Evolutionary conservation across 2,329 filamentous ascomycete genomes (phyloP), one percentile per base, ranked within the genome.

Genomic region (Diaporthe sp.): DNA sequence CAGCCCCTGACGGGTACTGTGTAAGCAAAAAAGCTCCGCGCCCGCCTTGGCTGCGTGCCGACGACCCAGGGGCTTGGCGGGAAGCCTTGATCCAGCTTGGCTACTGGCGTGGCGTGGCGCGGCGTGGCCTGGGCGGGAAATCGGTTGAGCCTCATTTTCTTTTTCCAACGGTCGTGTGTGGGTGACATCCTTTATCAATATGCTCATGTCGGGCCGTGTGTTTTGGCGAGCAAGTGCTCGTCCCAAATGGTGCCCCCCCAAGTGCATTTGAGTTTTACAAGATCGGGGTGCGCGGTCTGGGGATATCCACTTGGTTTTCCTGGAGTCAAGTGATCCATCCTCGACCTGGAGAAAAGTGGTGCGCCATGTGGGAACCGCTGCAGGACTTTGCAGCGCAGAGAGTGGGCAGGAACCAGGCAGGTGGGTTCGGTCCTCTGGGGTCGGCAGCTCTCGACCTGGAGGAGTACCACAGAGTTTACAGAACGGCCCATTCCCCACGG

Each of bases 271-370:
- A 67, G 44, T 53, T 68, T 68, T 17, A 7, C n/a, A 13, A 65
- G 58, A 73, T 73, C 34, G 71, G 58, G 44, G 55, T 58, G 70
- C 53, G 70, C 28, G 51, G 67, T 76, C 75, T 58, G 75, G 75
- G 75, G 75, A 75, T 76, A 61, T 25, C 75, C 75, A 75, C 72
- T 60, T n/a, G 10, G 17, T 49, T 37, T 72, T 72, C 55, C 67
- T 76, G 72, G 75, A 75, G 75, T 70, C 44, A 73, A 55, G 58
- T 53, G 58, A 60, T 34, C 58, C 71, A 61, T 53, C 12, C 57
- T 72, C 25, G 49, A 53, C 44, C 72, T 74, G 72, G 72, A 76
- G 75, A 73, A 73, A 46, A 72, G 71, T 62, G 71, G 71, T 61
- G 68, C 57, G 55, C 70, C 55, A 72, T 72, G 31, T 72, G 70